Percentiles rank a stretch among this genome's conserved stretches.
Evolutionary conservation across 257 asterid species (phyloP).

Genomic region (Solanum chiquidenum): DNA sequence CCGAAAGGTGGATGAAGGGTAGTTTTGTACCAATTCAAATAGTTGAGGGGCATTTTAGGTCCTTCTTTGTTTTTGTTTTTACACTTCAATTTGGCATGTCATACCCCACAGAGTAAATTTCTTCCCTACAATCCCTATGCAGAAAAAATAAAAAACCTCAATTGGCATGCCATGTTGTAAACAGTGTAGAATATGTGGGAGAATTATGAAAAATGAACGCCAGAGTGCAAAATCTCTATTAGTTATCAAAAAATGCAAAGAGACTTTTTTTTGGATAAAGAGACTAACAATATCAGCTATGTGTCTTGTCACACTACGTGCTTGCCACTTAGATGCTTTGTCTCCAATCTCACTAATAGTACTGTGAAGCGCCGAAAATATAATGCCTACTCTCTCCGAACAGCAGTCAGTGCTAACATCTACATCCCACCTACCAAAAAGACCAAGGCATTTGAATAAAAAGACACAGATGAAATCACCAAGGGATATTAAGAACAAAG

Average conservation of each 20-base stretch:
- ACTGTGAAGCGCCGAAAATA: constrained; percentile 57
- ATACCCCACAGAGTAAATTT: neutral
- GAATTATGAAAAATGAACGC: neutral
- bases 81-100: neutral
- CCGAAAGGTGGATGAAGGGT: neutral
- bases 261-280: constrained; percentile 6
- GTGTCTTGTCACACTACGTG: constrained; percentile 41
- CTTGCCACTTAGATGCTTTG: constrained; percentile 44
- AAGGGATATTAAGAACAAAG: neutral
- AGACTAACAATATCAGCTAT: constrained; percentile 62
- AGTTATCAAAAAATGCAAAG: neutral
- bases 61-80: neutral
- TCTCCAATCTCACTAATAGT: constrained; percentile 59
- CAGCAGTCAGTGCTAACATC: constrained; percentile 33
- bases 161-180: neutral
- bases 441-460: neutral
- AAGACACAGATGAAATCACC: neutral
- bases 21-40: neutral
- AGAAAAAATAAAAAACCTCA: neutral
- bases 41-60: neutral
- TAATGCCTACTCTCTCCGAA: constrained; percentile 55
- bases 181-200: neutral
- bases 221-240: neutral
- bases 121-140: neutral
- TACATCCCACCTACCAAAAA: constrained; percentile 60